Base-by-base conservation (phyloP, 768 basidiomycete genomes). In the Exidia glandulosa region DNA sequence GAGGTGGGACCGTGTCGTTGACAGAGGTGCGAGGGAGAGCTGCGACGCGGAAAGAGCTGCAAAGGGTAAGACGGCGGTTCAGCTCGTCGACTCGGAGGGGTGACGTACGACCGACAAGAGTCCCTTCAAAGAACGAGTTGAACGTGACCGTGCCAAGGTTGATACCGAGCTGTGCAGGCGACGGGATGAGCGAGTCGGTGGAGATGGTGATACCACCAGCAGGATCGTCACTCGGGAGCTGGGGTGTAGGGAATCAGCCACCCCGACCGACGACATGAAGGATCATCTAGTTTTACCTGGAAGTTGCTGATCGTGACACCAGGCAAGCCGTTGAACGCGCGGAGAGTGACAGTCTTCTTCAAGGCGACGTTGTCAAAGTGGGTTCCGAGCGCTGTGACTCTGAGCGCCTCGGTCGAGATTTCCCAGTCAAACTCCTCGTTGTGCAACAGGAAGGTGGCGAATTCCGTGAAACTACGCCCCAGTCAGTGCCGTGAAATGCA, bases 251-350 rank as follows among this genome's bases (percentile, higher is more conserved):
- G n/a, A n/a, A n/a, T n/a, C n/a, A n/a, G n/a, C n/a, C 14, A 12
- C 52, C 14, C 13, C 13, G 52, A 12, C 14, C 13, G 29, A 12
- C 13, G 52, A 29, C 13, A 14, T 12, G 14, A 13, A 13, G 13
- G 27, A 12, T 13, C 29, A 55, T 27, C 52, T 14, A 55, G 52
- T n/a, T n/a, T n/a, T n/a, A n/a, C n/a, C n/a, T n/a, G 57, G 74
- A 88, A 88, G 71, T 87, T 84, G 62, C 76, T 81, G 67, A 88
- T 86, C 5, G 80, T 82, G 47, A 87, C 83, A 5, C 86, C 86
- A 7, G 84, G 84, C 6, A 89, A 73, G 32, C 79, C 78, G 61
- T 88, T 83, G 70, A 88, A 88, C 3, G 86, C 87, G 65, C 81
- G 84, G 73, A 88, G 78, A 3, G 80, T 71, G 37, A 88, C 67